These are phyloP conservation scores for Cruciata laevipes DNA, from an alignment of 257 asterid species.

Conservation along the genomic window DNA sequence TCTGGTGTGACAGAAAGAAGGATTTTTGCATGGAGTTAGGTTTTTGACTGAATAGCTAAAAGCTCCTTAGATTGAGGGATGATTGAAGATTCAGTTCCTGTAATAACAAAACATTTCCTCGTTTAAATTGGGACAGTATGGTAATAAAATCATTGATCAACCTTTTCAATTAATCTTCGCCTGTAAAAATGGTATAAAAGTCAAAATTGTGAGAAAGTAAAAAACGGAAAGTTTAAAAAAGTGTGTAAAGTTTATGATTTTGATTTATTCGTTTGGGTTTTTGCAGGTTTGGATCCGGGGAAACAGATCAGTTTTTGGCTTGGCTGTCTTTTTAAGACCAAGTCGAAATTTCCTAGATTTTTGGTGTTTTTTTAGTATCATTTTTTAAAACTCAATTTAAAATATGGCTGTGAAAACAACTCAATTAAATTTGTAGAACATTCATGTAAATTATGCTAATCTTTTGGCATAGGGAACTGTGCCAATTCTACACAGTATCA, in stretches of 20 bases:
- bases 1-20: not conserved
- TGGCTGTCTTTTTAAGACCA: constrained; percentile 7
- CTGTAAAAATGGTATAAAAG: not conserved
- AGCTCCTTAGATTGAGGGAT: constrained; percentile 3
- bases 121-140: not conserved
- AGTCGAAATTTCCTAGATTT: not conserved
- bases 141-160: not conserved
- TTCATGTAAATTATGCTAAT: not conserved
- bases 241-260: not conserved
- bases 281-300: not conserved
- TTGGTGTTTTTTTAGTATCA: not conserved
- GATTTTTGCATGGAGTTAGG: constrained; percentile 3
- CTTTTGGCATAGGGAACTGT: not conserved
- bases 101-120: not conserved
- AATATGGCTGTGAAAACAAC: not conserved
- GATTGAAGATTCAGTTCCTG: constrained; percentile 12
- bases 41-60: constrained; percentile 2
- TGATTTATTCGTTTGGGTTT: not conserved
- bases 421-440: not conserved
- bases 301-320: not conserved
- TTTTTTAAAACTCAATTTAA: not conserved
- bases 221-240: not conserved
- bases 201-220: not conserved
- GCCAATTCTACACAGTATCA: not conserved
- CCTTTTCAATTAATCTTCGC: not conserved